Evolutionary conservation across 768 basidiomycete species (phyloP).

Genomic region (Myochromella boudieri): DNA sequence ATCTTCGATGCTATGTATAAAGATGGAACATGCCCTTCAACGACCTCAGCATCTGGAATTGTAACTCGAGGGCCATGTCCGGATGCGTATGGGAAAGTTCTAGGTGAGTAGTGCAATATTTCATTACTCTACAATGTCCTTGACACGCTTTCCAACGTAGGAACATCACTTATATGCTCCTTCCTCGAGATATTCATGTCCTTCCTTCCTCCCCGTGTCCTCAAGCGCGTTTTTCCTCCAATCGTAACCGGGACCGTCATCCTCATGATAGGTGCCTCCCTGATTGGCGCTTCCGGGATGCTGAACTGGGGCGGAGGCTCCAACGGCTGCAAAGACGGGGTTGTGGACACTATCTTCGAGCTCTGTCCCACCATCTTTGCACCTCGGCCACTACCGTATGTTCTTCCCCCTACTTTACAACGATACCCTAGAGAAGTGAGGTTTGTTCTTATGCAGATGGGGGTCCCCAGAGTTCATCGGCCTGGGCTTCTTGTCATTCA

Average conservation of each 20-base stretch:
- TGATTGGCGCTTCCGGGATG: slow-evolving; percentile 73
- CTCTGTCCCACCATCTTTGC: slow-evolving; percentile 74
- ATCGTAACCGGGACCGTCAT: slow-evolving; percentile 83
- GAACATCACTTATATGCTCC: slow-evolving; percentile 75
- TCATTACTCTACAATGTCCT: not conserved
- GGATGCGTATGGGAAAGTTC: slow-evolving; percentile 76
- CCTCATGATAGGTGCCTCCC: slow-evolving; percentile 75
- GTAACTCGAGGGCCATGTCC: slow-evolving; percentile 64
- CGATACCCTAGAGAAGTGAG: not conserved
- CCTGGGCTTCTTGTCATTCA: slow-evolving; percentile 82
- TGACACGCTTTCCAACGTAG: slow-evolving; percentile 28
- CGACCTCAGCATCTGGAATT: slow-evolving; percentile 55
- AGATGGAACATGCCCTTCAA: slow-evolving; percentile 74
- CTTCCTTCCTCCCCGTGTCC: slow-evolving; percentile 63
- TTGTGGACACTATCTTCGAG: slow-evolving; percentile 62
- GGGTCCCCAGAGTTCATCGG: slow-evolving; percentile 84
- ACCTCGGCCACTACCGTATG: slow-evolving; percentile 65
- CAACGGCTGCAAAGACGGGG: slow-evolving; percentile 64
- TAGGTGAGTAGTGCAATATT: slow-evolving; percentile 42
- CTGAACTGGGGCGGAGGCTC: slow-evolving; percentile 86
- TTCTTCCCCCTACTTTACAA: not conserved
- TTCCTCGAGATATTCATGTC: slow-evolving; percentile 80
- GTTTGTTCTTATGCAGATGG: slow-evolving; percentile 47
- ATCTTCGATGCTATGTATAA: slow-evolving; percentile 77
- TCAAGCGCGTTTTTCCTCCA: slow-evolving; percentile 75